Conservation (phyloP, 2,329 filamentous ascomycete species). For the Lasiodiplodia sp. region DNA sequence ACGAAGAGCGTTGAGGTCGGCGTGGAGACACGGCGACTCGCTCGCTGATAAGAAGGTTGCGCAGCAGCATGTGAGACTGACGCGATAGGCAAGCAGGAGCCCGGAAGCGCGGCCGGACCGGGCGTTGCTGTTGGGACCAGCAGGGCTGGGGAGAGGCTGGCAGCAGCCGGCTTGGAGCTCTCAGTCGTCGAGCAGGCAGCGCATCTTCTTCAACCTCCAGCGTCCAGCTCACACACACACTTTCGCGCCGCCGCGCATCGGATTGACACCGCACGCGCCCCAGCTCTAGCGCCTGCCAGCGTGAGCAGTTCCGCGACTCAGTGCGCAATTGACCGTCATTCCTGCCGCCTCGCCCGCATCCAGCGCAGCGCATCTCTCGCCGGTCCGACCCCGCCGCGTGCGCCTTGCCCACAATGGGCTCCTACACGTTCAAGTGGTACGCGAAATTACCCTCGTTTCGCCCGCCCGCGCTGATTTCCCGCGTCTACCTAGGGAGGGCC, state of each 20-base stretch:
- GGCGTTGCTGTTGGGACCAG: constrained; percentile 10
- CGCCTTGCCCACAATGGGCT: constrained; percentile 61
- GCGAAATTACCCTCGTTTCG: constrained; percentile 42
- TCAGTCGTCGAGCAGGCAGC: constrained; percentile 8
- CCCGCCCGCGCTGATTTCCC: constrained; percentile 7
- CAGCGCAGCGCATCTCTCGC: constrained; percentile 18
- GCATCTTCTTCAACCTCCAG: not conserved
- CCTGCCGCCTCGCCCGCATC: constrained; percentile 14
- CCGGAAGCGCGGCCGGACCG: not conserved
- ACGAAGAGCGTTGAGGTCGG: not conserved
- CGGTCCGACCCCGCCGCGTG: constrained; percentile 8
- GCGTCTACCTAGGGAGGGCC: constrained; percentile 70
- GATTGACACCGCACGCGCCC: constrained; percentile 25
- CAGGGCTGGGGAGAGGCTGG: constrained; percentile 24
- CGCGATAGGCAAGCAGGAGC: constrained; percentile 18
- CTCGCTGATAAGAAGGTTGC: constrained; percentile 21
- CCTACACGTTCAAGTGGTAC: constrained; percentile 75
- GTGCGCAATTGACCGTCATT: constrained; percentile 23
- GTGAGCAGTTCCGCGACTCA: constrained; percentile 8
- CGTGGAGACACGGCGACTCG: constrained; percentile 13
- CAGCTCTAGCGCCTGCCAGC: constrained; percentile 15
- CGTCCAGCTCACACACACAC: not conserved
- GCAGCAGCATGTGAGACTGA: constrained; percentile 11
- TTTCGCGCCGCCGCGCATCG: not conserved
- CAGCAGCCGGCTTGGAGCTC: not conserved